A percentile compares a stretch with the other conserved stretches of the same genome.
Evolutionary conservation across 805 yeast species (phyloP).

Genomic region (Ogataea zsoltii): DNA sequence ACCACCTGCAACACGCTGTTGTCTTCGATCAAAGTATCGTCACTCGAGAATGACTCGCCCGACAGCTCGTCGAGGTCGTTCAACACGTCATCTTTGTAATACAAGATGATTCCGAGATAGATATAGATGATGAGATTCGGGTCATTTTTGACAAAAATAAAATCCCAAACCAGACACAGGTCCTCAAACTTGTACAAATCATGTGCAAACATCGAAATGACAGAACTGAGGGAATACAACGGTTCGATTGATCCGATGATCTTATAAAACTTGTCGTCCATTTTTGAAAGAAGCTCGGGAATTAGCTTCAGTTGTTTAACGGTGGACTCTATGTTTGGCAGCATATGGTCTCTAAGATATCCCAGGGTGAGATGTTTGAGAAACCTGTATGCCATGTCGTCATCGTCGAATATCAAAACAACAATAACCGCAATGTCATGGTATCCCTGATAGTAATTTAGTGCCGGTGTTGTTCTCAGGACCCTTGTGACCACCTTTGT

Average conservation of each 20-base stretch:
- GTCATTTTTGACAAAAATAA: conserved; percentile 56
- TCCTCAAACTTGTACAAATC: conserved; percentile 52
- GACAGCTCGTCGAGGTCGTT: conserved; percentile 32
- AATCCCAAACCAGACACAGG: conserved; percentile 67
- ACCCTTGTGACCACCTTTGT: conserved; percentile 49
- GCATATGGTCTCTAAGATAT: conserved; percentile 84
- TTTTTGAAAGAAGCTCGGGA: conserved; percentile 54
- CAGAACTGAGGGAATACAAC: conserved; percentile 70
- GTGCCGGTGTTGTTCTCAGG: conserved; percentile 57
- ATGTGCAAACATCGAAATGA: conserved; percentile 79
- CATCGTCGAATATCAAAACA: conserved; percentile 49
- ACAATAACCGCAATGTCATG: conserved; percentile 82
- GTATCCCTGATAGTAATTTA: conserved; percentile 88
- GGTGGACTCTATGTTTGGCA: conserved; percentile 65
- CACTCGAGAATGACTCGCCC: conserved; percentile 31
- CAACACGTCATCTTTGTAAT: conserved; percentile 46
- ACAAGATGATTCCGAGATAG: conserved; percentile 55
- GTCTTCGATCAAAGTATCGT: conserved; percentile 26
- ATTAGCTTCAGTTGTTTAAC: conserved; percentile 65
- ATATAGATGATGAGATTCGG: conserved; percentile 57
- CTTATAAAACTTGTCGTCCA: conserved; percentile 47
- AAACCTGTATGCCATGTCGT: conserved; percentile 40
- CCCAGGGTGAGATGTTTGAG: conserved; percentile 57
- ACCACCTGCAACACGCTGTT: conserved; percentile 3
- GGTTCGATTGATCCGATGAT: conserved; percentile 50